Base-by-base conservation (phyloP, 202 grass and related monocot species). In the Zoysia matrella region DNA sequence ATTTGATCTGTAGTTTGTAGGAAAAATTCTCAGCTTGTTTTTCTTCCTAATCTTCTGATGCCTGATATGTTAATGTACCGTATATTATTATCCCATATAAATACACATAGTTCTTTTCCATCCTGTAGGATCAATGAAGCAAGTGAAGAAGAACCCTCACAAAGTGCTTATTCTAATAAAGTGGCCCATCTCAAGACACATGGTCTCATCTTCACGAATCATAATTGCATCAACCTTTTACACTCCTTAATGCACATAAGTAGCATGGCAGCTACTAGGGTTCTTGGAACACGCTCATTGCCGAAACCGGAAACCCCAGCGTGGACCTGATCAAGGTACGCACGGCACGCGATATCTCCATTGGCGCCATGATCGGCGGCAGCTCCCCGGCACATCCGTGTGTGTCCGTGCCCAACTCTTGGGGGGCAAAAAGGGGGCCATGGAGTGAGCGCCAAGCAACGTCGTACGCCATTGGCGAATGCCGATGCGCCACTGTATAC, bases 391-490 rank as follows among this genome's bases (percentile, higher is more conserved):
- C 84, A 83, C 30, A 82, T 78, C 69, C 71, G 69, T 94, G 76
- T 84, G 66, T 80, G 60, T 18, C 4, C 62, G 86, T 60, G 87
- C 85, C 70, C 69, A 76, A 13, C 63, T 90, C 60, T 15, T 65
- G 22, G 22, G 22, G 22, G 22, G 22, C 22, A 22, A 22, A 22
- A 22, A 22, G 22, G 22, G 22, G 22, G 47, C 61, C 72, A 60
- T 80, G 48, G 87, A 95, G 93, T 95, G 85, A 54, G 63, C 57
- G 65, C 12, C 76, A 95, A 95, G 93, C 88, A 90, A 22, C 22
- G 22, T 22, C 22, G 22, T 22, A 22, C 22, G 22, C 22, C 22
- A 0, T 22, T 22, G 22, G 22, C 22, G 22, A 83, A 84, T 83
- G 83, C 81, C 85, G 76, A 90, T 82, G 87, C 22, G 22, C 22